phyloP scores from a whole-genome alignment of 2,329 filamentous ascomycete species.

The Cryphonectria nitschkei region DNA sequence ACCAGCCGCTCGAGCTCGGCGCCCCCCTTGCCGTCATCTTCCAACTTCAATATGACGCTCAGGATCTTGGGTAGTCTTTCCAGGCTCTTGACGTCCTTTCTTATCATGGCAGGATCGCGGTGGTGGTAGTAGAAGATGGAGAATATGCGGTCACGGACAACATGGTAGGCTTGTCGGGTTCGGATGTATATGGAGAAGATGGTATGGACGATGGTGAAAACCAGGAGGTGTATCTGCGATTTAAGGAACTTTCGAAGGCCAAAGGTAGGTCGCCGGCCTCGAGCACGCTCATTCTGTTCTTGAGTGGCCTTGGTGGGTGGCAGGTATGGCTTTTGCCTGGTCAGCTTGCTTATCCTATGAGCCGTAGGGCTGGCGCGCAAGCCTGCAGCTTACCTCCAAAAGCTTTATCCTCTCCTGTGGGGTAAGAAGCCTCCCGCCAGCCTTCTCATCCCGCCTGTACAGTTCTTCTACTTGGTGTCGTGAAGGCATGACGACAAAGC shows the following conservation, averaged over 20 bases:
- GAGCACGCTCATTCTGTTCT: conserved; percentile 31
- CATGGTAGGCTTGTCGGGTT: conserved; percentile 77
- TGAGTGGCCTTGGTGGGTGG: conserved; percentile 40
- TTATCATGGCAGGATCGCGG: conserved; percentile 89
- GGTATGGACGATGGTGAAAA: conserved; percentile 74
- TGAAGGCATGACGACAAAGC: conserved; percentile 41
- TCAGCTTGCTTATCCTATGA: conserved; percentile 30
- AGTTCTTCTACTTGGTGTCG: conserved; percentile 42
- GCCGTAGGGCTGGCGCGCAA: conserved; percentile 10
- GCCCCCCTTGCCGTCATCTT: conserved; percentile 68
- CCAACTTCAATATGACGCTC: conserved; percentile 80
- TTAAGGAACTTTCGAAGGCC: conserved; percentile 65
- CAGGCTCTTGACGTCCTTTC: conserved; percentile 78
- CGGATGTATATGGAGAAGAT: conserved; percentile 90
- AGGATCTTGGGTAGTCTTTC: conserved; percentile 80
- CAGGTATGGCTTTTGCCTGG: conserved; percentile 41
- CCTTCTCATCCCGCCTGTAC: conserved; percentile 51
- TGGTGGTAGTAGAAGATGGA: conserved; percentile 94
- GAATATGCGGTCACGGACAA: conserved; percentile 75
- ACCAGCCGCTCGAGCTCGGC: conserved; percentile 82
- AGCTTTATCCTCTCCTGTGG: conserved; percentile 50
- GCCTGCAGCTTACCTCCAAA: conserved; percentile 43
- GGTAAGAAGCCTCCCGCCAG: conserved; percentile 46
- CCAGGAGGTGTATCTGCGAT: conserved; percentile 64
- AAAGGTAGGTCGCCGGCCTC: conserved; percentile 37